Conservation (phyloP, 108 stramenopile species). For the Fragilariopsis cylindrus region DNA sequence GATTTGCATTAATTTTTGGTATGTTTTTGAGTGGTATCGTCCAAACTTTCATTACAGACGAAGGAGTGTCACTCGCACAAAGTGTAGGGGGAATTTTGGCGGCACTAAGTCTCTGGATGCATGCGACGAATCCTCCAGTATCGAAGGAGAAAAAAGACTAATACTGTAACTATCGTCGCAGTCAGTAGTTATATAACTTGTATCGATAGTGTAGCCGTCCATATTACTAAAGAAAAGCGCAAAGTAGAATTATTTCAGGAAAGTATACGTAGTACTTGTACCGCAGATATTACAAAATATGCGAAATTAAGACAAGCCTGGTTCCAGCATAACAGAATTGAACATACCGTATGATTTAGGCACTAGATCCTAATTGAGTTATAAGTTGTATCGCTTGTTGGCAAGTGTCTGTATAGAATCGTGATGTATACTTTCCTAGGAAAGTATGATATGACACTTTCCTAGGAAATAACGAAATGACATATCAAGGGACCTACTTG, state of each 20-base stretch:
- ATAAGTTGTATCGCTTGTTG: no score
- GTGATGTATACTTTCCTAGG: no score
- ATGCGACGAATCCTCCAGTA: conserved; percentile 65
- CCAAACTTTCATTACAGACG: conserved; percentile 49
- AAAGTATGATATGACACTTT: no score
- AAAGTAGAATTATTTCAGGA: background rate
- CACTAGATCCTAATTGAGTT: no score
- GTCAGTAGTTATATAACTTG: background rate
- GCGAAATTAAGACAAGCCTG: no score
- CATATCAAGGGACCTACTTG: no score
- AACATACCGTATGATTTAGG: no score
- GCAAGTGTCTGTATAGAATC: no score
- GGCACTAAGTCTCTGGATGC: conserved; percentile 78
- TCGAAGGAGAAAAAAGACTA: conserved; percentile 26
- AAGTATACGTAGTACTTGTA: no score
- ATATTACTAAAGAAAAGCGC: background rate
- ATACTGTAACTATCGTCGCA: background rate
- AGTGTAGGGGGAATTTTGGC: conserved; percentile 71
- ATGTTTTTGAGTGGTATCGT: conserved; percentile 74
- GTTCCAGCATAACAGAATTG: no score
- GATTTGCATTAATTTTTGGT: conserved; percentile 90
- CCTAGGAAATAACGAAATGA: no score
- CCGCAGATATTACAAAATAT: no score
- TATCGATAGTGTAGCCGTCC: background rate
- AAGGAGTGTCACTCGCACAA: conserved; percentile 59